Conservation (phyloP, 2,329 filamentous ascomycete species). For the Penicillium sp. region DNA sequence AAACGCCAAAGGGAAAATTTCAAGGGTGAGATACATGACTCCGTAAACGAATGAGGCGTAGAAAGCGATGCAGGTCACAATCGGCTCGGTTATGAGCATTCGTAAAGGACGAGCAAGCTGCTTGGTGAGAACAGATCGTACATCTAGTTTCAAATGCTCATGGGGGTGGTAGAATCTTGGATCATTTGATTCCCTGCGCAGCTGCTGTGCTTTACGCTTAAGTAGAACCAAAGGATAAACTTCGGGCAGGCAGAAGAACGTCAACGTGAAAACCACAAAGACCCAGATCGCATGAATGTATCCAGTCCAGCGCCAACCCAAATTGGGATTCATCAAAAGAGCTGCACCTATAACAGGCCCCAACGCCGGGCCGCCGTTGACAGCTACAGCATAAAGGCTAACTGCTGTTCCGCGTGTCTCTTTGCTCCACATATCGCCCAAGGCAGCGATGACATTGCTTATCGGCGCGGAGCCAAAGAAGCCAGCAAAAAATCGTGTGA, state of each 20-base stretch:
- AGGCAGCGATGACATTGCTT: slow-evolving; percentile 44
- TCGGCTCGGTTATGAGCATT: slow-evolving; percentile 52
- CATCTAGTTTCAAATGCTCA: slow-evolving; percentile 44
- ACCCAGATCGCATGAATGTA: slow-evolving; percentile 48
- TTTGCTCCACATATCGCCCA: slow-evolving; percentile 47
- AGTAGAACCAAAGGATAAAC: slow-evolving; percentile 43
- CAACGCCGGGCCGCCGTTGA: slow-evolving; percentile 45
- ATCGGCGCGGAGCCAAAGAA: slow-evolving; percentile 48
- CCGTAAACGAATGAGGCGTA: slow-evolving; percentile 51
- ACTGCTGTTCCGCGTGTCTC: slow-evolving; percentile 42
- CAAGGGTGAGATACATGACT: slow-evolving; percentile 50
- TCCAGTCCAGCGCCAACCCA: slow-evolving; percentile 51
- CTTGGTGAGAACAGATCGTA: slow-evolving; percentile 15
- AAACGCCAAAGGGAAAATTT: slow-evolving; percentile 53
- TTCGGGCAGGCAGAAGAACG: slow-evolving; percentile 40
- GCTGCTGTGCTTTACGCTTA: slow-evolving; percentile 38
- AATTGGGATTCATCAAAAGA: slow-evolving; percentile 31
- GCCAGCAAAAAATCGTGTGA: slow-evolving; percentile 49
- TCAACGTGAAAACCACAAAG: slow-evolving; percentile 28
- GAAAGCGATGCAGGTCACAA: slow-evolving; percentile 48
- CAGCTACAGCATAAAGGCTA: slow-evolving; percentile 42
- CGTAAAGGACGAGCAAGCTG: slow-evolving; percentile 5
- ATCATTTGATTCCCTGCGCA: slow-evolving; percentile 43
- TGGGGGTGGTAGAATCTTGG: slow-evolving; percentile 48
- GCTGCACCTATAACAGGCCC: slow-evolving; percentile 47